A percentile compares a stretch with the other conserved stretches of the same genome.
phyloP scores from a whole-genome alignment of 106 monocot species.

The Alisma plantagoaquatica region DNA sequence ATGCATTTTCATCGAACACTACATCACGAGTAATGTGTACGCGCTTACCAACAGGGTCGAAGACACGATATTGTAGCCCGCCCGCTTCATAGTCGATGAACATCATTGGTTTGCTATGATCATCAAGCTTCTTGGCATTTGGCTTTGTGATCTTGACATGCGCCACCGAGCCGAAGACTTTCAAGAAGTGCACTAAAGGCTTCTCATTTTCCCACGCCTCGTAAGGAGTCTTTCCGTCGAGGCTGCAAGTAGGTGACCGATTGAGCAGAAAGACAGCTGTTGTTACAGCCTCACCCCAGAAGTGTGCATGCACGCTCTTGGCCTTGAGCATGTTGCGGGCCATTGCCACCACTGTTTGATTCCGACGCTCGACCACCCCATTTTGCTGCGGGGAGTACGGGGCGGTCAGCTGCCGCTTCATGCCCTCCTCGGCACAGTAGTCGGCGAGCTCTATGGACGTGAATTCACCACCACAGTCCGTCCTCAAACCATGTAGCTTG shows the following conservation, averaged over 20 bases:
- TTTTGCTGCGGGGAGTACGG: constrained; percentile 1
- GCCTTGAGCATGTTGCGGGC: not conserved
- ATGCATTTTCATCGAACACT: too few relatives aligned
- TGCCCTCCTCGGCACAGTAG: not conserved
- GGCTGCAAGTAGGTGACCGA: not conserved
- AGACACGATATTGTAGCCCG: too few relatives aligned
- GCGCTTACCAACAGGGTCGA: too few relatives aligned
- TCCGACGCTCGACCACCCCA: not conserved
- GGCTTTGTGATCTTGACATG: not conserved
- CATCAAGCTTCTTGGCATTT: not conserved
- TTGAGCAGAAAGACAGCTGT: not conserved
- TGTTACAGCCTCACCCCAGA: not conserved
- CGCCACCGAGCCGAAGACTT: not conserved
- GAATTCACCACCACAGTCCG: constrained; percentile 2
- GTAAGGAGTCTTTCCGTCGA: not conserved
- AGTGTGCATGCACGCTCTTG: not conserved
- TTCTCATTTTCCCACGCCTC: not conserved
- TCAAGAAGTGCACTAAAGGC: not conserved
- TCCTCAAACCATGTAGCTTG: not conserved
- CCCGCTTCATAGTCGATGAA: too few relatives aligned
- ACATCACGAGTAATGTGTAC: too few relatives aligned
- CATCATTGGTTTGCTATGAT: not conserved
- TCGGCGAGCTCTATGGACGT: not conserved
- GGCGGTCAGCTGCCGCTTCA: not conserved
- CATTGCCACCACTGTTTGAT: not conserved